Evolutionary conservation across 345 rosid species (phyloP).

Genomic region (Excoecaria agallocha): DNA sequence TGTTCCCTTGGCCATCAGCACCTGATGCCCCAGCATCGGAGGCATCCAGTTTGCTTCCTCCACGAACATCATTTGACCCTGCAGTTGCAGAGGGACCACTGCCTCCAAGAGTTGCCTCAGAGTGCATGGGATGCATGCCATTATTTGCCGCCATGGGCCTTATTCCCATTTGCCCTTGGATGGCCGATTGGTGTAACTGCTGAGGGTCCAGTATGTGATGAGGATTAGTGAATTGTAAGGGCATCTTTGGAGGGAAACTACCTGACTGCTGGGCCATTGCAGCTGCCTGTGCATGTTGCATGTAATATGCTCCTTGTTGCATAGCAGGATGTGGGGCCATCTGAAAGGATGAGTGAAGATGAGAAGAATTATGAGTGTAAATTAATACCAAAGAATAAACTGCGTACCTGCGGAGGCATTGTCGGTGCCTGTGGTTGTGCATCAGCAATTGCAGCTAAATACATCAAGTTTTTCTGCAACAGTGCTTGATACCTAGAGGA

Average conservation of each 20-base stretch:
- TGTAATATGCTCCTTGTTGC: slow-evolving; percentile 72
- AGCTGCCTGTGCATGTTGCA: slow-evolving; percentile 73
- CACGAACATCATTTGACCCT: slow-evolving; percentile 43
- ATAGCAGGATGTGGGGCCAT: slow-evolving; percentile 66
- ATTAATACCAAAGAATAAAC: slow-evolving; percentile 10
- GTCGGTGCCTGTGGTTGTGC: slow-evolving; percentile 75
- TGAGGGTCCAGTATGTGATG: slow-evolving; percentile 75
- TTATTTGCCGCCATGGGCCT: slow-evolving; percentile 58
- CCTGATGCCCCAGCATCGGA: slow-evolving; percentile 39
- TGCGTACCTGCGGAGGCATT: slow-evolving; percentile 63
- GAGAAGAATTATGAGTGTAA: slow-evolving; percentile 2
- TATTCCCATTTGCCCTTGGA: slow-evolving; percentile 74
- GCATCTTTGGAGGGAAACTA: slow-evolving; percentile 50
- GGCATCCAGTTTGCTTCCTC: slow-evolving; percentile 61
- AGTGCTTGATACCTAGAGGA: slow-evolving; percentile 73
- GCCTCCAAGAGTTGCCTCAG: slow-evolving; percentile 47
- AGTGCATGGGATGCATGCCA: slow-evolving; percentile 58
- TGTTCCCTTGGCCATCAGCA: slow-evolving; percentile 41
- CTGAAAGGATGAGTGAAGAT: slow-evolving; percentile 35
- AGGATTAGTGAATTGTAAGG: slow-evolving; percentile 53
- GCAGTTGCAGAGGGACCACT: slow-evolving; percentile 36
- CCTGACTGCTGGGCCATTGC: slow-evolving; percentile 63
- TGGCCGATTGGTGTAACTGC: slow-evolving; percentile 63
- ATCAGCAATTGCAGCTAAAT: slow-evolving; percentile 93
- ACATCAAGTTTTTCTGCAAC: slow-evolving; percentile 90